phyloP scores from a whole-genome alignment of 768 basidiomycete genomes.

The Russula griseocarnosa region DNA sequence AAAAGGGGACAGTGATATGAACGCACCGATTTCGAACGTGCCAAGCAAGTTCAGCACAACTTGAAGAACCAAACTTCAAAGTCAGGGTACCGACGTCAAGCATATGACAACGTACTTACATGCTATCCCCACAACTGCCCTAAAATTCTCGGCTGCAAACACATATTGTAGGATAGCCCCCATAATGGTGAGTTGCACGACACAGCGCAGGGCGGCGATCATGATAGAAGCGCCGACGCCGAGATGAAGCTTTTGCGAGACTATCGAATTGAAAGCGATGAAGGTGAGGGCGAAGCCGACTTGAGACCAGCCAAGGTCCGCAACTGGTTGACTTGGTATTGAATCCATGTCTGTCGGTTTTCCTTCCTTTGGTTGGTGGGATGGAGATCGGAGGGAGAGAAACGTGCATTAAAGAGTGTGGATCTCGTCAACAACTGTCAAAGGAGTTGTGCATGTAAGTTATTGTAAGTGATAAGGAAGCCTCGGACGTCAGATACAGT shows the following conservation, averaged over 20 bases:
- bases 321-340: conserved; percentile 25
- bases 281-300: conserved; percentile 73
- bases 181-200: conserved; percentile 73
- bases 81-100: background rate
- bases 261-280: conserved; percentile 62
- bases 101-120: conserved; percentile 44
- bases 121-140: conserved; percentile 69
- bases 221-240: conserved; percentile 66
- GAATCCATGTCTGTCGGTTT: conserved; percentile 34
- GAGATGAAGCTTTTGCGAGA: conserved; percentile 65
- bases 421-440: no score
- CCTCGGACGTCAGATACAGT: no score
- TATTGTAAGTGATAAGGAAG: no score
- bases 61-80: conserved; percentile 29
- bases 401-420: no score
- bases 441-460: no score
- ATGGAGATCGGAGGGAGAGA: no score
- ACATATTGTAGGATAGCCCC: conserved; percentile 67
- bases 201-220: conserved; percentile 67
- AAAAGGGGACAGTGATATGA: conserved; percentile 26
- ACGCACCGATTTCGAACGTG: conserved; percentile 68
- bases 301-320: conserved; percentile 60
- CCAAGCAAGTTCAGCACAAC: conserved; percentile 72
- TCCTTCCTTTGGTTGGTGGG: no score
- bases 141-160: conserved; percentile 70